A percentile compares a stretch with the other conserved stretches of the same genome.
phyloP scores from a whole-genome alignment of 2,329 filamentous ascomycete species.

The Fusarium palustre region DNA sequence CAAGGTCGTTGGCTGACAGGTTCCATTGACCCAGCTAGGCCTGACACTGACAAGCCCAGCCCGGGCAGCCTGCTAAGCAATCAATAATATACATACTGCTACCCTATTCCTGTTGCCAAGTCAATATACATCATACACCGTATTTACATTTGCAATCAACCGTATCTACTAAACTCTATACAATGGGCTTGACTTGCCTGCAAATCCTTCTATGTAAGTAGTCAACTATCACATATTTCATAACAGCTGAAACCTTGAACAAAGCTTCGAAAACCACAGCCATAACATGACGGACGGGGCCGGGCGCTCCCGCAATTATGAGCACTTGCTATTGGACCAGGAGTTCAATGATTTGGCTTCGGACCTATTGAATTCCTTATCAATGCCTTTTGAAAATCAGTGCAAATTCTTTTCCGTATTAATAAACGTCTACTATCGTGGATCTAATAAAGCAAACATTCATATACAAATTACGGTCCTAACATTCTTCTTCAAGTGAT shows the following conservation, averaged over 20 bases:
- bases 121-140: neutral
- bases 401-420: slow-evolving; percentile 7
- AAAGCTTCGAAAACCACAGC: neutral
- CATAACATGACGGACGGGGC: slow-evolving; percentile 24
- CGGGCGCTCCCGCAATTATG: slow-evolving; percentile 32
- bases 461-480: neutral
- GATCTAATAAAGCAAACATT: neutral
- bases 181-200: neutral
- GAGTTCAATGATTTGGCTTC: slow-evolving; percentile 9
- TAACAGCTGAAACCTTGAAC: neutral
- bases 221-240: neutral
- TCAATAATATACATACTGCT: neutral
- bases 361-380: slow-evolving; percentile 18
- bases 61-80: slow-evolving; percentile 11
- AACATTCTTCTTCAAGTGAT: slow-evolving; percentile 1
- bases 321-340: slow-evolving; percentile 31
- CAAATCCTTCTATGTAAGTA: neutral
- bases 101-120: neutral
- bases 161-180: neutral
- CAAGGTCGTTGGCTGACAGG: slow-evolving; percentile 5
- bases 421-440: neutral
- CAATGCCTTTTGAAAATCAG: slow-evolving; percentile 8
- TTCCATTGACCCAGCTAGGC: neutral
- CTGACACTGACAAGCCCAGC: neutral
- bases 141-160: neutral